Conservation (phyloP, 139 green algal genomes). For the Tetratostichococcus sp. region DNA sequence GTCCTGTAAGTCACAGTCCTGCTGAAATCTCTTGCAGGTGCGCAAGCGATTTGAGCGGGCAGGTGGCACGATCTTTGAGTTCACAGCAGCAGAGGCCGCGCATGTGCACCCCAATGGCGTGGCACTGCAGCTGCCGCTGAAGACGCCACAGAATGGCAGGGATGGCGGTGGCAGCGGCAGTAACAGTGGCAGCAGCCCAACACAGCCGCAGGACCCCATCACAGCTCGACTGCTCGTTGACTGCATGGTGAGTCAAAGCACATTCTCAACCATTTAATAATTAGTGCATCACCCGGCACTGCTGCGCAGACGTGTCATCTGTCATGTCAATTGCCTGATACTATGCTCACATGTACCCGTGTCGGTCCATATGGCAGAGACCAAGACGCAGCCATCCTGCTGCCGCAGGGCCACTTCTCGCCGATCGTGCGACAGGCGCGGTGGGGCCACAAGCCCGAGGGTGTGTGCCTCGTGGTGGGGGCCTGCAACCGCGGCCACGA, state of each 20-base stretch:
- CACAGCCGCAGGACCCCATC: slow-evolving; percentile 20
- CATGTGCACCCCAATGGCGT: slow-evolving; percentile 58
- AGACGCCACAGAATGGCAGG: neutral
- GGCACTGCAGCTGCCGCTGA: slow-evolving; percentile 31
- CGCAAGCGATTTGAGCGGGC: slow-evolving; percentile 52
- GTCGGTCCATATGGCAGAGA: no score
- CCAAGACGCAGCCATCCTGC: neutral
- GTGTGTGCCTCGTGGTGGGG: slow-evolving; percentile 94
- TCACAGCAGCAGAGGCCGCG: slow-evolving; percentile 33
- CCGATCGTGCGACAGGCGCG: slow-evolving; percentile 85
- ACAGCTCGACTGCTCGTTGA: slow-evolving; percentile 78
- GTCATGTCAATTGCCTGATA: no score
- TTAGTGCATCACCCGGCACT: no score
- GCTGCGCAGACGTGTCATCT: no score
- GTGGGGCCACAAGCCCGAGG: slow-evolving; percentile 80
- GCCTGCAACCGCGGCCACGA: slow-evolving; percentile 72
- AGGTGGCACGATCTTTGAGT: slow-evolving; percentile 75
- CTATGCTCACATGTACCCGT: no score
- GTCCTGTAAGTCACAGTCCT: no score
- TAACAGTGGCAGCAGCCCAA: slow-evolving; percentile 3
- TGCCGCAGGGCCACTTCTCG: neutral
- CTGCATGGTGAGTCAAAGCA: slow-evolving; percentile 91
- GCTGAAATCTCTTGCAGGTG: no score
- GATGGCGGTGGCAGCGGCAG: neutral
- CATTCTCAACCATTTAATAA: no score